Conservation (phyloP, 2,329 filamentous ascomycete genomes). For the Hypoxylon sp. region DNA sequence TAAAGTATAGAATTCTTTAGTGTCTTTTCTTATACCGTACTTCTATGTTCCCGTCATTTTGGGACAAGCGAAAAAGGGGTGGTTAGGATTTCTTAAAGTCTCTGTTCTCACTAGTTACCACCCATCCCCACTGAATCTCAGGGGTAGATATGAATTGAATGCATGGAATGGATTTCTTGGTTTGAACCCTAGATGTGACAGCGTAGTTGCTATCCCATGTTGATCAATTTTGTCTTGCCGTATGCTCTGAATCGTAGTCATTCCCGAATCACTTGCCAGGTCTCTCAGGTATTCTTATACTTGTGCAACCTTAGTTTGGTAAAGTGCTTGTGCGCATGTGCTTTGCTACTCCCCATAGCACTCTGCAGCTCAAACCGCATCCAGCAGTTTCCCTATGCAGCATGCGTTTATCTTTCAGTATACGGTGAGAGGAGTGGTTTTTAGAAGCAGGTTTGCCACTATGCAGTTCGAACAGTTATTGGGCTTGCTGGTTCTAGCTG, state of each 20-base stretch:
- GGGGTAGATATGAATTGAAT: conserved; percentile 22
- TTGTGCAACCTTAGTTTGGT: conserved; percentile 2
- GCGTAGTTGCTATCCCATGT: not conserved
- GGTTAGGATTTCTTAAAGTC: conserved; percentile 23
- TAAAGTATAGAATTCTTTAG: conserved; percentile 41
- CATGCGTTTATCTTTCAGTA: not conserved
- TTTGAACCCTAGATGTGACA: not conserved
- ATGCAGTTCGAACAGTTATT: not conserved
- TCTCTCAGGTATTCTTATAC: conserved; percentile 8
- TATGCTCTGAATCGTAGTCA: not conserved
- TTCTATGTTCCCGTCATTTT: not conserved
- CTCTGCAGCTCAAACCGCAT: conserved; percentile 8
- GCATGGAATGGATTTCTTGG: not conserved
- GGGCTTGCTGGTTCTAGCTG: not conserved
- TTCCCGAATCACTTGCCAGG: not conserved
- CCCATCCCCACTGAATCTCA: conserved; percentile 3
- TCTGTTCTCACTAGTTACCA: conserved; percentile 23
- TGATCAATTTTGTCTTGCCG: not conserved
- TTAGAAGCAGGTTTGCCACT: not conserved
- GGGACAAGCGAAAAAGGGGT: conserved; percentile 28
- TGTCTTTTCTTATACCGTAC: conserved; percentile 45
- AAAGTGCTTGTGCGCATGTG: not conserved
- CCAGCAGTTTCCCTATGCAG: not conserved
- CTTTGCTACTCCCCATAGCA: not conserved
- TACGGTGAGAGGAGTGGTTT: not conserved